Conservation (phyloP, 2,329 filamentous ascomycete genomes). For the Akanthomyces lecanii region DNA sequence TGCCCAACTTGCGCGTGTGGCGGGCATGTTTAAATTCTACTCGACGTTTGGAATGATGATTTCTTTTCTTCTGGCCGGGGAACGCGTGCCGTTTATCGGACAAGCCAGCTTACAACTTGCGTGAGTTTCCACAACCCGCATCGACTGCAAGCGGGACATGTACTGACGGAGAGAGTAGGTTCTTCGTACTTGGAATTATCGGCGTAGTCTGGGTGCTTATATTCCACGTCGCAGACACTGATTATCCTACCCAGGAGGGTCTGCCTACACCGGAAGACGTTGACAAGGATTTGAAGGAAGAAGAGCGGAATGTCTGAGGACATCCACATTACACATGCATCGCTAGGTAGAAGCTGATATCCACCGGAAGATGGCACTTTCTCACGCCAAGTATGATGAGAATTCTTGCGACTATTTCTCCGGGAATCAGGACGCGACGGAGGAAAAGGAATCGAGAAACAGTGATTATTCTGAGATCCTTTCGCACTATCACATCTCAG, state of each 20-base stretch:
- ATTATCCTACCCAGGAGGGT: not conserved
- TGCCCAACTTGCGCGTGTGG: conserved; percentile 2
- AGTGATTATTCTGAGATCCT: no score
- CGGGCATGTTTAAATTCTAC: conserved; percentile 14
- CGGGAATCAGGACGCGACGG: no score
- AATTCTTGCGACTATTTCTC: no score
- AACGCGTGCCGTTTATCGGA: conserved; percentile 4
- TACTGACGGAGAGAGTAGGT: not conserved
- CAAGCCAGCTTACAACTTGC: conserved; percentile 6
- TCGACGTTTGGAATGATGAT: conserved; percentile 15
- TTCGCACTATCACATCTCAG: no score
- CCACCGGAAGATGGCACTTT: no score
- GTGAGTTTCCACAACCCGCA: not conserved
- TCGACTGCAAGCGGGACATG: not conserved
- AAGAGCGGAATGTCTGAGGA: not conserved
- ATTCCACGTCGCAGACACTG: conserved; percentile 11
- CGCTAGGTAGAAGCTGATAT: no score
- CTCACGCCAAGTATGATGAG: no score
- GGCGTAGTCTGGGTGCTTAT: conserved; percentile 11
- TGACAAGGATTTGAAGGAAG: not conserved
- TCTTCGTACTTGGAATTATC: conserved; percentile 4
- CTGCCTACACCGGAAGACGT: not conserved
- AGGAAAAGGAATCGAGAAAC: no score
- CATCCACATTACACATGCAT: not conserved
- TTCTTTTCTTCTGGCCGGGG: conserved; percentile 9